Percentiles rank a stretch among this genome's conserved stretches.
phyloP scores from a whole-genome alignment of 441 rosid genomes.

The Aquilaria agallochum region DNA sequence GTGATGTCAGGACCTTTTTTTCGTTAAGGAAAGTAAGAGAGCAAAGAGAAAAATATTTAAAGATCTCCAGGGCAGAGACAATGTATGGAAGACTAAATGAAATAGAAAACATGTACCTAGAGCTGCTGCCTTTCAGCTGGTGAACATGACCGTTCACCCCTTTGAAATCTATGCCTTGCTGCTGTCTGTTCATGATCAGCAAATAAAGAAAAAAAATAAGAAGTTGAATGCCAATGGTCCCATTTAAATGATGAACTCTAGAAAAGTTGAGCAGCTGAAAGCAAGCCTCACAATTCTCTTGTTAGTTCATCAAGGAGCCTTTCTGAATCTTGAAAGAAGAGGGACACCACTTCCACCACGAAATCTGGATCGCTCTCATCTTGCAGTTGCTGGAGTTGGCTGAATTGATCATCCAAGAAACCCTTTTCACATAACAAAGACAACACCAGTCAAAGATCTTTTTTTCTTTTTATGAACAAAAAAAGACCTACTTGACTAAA shows the following conservation, averaged over 20 bases:
- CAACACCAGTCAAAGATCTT: neutral
- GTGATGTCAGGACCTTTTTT: constrained; percentile 17
- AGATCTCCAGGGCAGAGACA: no score
- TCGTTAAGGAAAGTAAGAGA: neutral
- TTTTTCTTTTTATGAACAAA: neutral
- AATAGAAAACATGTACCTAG: neutral
- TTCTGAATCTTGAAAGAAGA: constrained; percentile 28
- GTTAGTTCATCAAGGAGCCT: constrained; percentile 25
- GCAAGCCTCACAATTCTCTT: constrained; percentile 11
- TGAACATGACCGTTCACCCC: constrained; percentile 25
- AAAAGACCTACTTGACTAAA: neutral
- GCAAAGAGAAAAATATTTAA: no score
- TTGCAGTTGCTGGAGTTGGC: constrained; percentile 28
- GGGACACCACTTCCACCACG: constrained; percentile 27
- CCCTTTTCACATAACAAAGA: constrained; percentile 11
- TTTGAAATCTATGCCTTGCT: constrained; percentile 20
- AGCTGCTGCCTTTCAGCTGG: constrained; percentile 12
- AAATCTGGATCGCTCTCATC: constrained; percentile 30
- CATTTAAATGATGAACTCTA: neutral
- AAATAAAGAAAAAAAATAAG: neutral
- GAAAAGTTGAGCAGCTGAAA: neutral
- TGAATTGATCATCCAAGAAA: constrained; percentile 23
- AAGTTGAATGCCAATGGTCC: neutral
- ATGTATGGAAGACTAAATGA: no score
- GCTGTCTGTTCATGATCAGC: constrained; percentile 8